These are phyloP conservation scores for Cladosporium austrohemisphaericum DNA, from an alignment of 2,329 filamentous ascomycete genomes.

Conservation along the genomic window DNA sequence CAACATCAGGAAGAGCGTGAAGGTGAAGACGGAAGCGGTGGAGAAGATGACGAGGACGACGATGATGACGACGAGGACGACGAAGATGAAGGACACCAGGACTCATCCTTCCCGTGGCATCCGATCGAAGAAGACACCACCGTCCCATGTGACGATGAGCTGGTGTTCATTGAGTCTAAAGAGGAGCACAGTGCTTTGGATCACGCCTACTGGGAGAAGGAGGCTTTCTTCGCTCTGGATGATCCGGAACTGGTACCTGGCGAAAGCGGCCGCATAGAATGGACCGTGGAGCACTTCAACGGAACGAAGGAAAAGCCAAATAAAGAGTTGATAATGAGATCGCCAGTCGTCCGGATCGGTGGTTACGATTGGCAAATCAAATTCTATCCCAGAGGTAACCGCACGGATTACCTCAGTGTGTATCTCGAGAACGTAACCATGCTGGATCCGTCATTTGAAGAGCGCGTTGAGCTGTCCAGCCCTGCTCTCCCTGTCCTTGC, in stretches of 20 bases:
- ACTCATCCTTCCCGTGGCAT: slow-evolving; percentile 22
- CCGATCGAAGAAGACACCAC: slow-evolving; percentile 55
- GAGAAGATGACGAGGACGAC: slow-evolving; percentile 21
- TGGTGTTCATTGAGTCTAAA: slow-evolving; percentile 53
- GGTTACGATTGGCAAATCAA: slow-evolving; percentile 64
- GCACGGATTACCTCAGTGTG: slow-evolving; percentile 55
- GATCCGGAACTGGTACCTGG: slow-evolving; percentile 55
- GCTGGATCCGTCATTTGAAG: slow-evolving; percentile 21
- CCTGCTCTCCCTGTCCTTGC: slow-evolving; percentile 30
- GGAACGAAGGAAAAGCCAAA: slow-evolving; percentile 60
- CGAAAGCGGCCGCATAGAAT: slow-evolving; percentile 56
- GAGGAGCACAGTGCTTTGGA: slow-evolving; percentile 55
- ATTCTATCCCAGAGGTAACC: slow-evolving; percentile 60
- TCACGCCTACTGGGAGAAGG: slow-evolving; percentile 56
- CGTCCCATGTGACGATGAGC: slow-evolving; percentile 53
- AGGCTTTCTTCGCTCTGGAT: slow-evolving; percentile 53
- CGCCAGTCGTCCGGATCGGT: slow-evolving; percentile 53
- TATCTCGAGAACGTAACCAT: slow-evolving; percentile 60
- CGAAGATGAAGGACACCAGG: slow-evolving; percentile 31
- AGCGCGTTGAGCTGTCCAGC: slow-evolving; percentile 24
- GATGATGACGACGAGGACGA: slow-evolving; percentile 31
- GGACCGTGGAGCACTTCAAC: slow-evolving; percentile 56
- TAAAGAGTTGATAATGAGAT: slow-evolving; percentile 56
- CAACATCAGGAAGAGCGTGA: not conserved
- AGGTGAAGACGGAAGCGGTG: slow-evolving; percentile 21